These are phyloP conservation scores for Abrus pulchellus DNA, from an alignment of 306 rosid species.

Conservation along the genomic window DNA sequence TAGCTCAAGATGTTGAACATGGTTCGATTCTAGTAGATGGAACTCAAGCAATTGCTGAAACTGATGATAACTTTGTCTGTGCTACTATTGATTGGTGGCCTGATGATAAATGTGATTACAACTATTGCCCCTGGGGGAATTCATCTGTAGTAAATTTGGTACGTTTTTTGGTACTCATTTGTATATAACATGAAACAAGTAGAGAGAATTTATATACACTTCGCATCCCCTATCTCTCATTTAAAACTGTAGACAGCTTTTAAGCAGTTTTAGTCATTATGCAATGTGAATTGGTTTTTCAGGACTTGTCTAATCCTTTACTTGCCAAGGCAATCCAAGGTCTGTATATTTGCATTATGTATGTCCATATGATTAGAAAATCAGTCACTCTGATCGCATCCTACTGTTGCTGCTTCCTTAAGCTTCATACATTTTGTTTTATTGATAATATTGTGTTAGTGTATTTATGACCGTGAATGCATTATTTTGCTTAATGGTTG, in stretches of 20 bases:
- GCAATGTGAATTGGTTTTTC: constrained; percentile 58
- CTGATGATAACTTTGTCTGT: constrained; percentile 82
- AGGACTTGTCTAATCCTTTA: constrained; percentile 87
- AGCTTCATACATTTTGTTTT: constrained; percentile 1
- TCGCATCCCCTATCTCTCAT: background rate
- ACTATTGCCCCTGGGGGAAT: constrained; percentile 87
- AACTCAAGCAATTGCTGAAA: constrained; percentile 58
- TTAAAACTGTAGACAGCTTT: constrained; percentile 33
- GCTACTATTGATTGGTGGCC: constrained; percentile 99
- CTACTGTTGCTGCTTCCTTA: constrained; percentile 17
- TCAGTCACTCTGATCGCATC: constrained; percentile 11
- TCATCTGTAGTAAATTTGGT: constrained; percentile 81
- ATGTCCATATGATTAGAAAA: background rate
- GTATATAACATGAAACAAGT: background rate
- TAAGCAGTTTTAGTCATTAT: constrained; percentile 38
- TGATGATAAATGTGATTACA: constrained; percentile 85
- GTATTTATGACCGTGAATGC: too few species aligned
- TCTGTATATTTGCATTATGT: constrained; percentile 47
- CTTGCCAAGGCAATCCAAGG: constrained; percentile 89
- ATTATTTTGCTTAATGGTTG: constrained; percentile 44
- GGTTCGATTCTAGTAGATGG: constrained; percentile 70
- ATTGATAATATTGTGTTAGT: background rate
- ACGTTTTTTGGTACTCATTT: constrained; percentile 42
- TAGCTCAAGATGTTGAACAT: constrained; percentile 59
- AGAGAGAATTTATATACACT: background rate